Evolutionary conservation across 345 rosid genomes (phyloP), one percentile per base, ranked within the genome.

Genomic region (Euclidium syriacum): DNA sequence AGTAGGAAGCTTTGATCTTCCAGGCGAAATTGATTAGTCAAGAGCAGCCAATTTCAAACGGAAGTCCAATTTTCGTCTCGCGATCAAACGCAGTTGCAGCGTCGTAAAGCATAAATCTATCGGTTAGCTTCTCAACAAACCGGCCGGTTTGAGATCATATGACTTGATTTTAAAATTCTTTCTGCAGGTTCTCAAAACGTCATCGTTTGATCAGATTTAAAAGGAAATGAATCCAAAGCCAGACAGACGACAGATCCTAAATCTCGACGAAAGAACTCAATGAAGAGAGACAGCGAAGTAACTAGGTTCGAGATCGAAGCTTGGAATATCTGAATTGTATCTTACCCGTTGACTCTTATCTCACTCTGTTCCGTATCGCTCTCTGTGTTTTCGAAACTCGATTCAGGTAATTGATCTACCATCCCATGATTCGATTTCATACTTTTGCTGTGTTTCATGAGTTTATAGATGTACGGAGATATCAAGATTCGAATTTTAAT

Each of bases 201-300:
- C 34, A 7, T 20, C 30, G 20, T 26, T 15, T 6, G 4, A 35
- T 24, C 38, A 44, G n/a, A 12, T 24, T 20, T 51, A 12, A 35
- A 6, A 27, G 17, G 11, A 15, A 5, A 23, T 19, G 39, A 26
- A 55, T 46, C 64, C 41, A 29, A 51, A 38, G 12, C 57, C 16
- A 58, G 52, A 40, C 44, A 50, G 73, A 58, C 33, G 52, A 40
- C 44, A 50, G 73, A 58, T 41, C 72, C 52, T 57, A 15, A 58
- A 58, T 58, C 43, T 58, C 65, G 43, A 47, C 61, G 61, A 43
- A 29, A 48, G 43, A 10, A 24, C 23, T 20, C 30, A 20, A 29
- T 22, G 24, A 40, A 44, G 49, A 39, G 65, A 58, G 58, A 39
- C 26, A 65, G 27, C 62, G 1, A 17, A 56, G 49, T 39, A 36